Percentiles rank a stretch among this genome's conserved stretches.
These are phyloP conservation scores for Cicer yamashitae DNA, from an alignment of 306 rosid species.

Conservation along the genomic window DNA sequence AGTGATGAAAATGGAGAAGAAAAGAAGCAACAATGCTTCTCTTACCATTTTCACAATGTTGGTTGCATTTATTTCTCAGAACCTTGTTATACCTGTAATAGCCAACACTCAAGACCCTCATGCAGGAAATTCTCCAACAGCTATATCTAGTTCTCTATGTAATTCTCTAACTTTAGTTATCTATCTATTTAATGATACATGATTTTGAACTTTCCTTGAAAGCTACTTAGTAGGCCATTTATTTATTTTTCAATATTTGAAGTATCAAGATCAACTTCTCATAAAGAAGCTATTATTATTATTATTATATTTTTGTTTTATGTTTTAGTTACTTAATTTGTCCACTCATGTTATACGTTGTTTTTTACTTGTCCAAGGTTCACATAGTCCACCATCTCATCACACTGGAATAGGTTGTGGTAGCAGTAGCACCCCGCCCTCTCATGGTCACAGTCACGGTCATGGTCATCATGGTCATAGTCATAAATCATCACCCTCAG, in stretches of 20 bases:
- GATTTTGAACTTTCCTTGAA: constrained; percentile 38
- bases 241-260: constrained; percentile 27
- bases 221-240: constrained; percentile 23
- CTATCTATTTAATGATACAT: not conserved
- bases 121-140: constrained; percentile 60
- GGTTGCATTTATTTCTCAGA: constrained; percentile 66
- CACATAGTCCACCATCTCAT: constrained; percentile 56
- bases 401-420: constrained; percentile 54
- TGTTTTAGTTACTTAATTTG: not conserved
- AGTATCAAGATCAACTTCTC: constrained; percentile 18
- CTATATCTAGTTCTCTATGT: constrained; percentile 52
- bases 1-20: constrained; percentile 54
- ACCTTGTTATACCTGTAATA: constrained; percentile 60
- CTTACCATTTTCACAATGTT: constrained; percentile 59
- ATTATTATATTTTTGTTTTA: not conserved
- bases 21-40: constrained; percentile 53
- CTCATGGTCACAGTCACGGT: constrained; percentile 13
- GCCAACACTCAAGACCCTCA: constrained; percentile 56
- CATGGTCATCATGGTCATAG: constrained; percentile 19
- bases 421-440: constrained; percentile 24
- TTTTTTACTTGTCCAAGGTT: constrained; percentile 47
- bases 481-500: constrained; percentile 13
- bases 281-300: constrained; percentile 27
- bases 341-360: constrained; percentile 26
- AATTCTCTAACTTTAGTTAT: constrained; percentile 41